These are phyloP conservation scores for Multifurca ochricompacta DNA, from an alignment of 768 basidiomycete genomes.

Conservation along the genomic window DNA sequence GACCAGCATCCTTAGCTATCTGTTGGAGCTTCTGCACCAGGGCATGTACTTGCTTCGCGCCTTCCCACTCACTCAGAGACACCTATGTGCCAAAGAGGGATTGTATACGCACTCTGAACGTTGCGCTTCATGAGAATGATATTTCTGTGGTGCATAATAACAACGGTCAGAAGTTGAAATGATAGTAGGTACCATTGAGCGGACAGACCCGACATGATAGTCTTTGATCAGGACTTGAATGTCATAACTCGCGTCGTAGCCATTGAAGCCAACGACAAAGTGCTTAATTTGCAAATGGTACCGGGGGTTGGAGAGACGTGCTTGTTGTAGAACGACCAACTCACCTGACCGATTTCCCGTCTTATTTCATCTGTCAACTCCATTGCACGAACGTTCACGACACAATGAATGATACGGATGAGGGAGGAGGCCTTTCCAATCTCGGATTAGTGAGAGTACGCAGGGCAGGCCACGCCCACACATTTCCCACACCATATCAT, in stretches of 20 bases:
- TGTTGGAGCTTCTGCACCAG: constrained; percentile 45
- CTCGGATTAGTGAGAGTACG: no score
- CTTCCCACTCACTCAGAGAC: constrained; percentile 30
- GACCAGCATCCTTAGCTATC: constrained; percentile 50
- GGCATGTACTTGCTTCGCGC: constrained; percentile 40
- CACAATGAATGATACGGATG: no score
- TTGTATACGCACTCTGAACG: constrained; percentile 37
- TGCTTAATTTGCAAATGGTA: constrained; percentile 40
- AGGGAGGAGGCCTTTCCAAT: no score
- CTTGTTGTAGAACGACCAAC: not conserved
- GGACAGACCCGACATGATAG: constrained; percentile 48
- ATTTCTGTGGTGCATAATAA: constrained; percentile 27
- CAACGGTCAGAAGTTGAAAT: not conserved
- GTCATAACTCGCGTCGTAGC: constrained; percentile 42
- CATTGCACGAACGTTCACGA: not conserved
- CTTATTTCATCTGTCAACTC: constrained; percentile 18
- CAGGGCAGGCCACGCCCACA: no score
- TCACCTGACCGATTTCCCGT: constrained; percentile 27
- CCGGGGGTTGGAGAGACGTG: not conserved
- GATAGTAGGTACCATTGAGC: no score
- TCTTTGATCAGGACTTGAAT: constrained; percentile 49
- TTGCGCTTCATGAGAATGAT: constrained; percentile 68
- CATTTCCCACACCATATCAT: no score
- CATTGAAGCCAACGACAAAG: constrained; percentile 67
- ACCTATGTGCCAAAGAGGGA: not conserved